Conservation (phyloP, 1,139 yeast species). For the Suhomyces maxii region DNA sequence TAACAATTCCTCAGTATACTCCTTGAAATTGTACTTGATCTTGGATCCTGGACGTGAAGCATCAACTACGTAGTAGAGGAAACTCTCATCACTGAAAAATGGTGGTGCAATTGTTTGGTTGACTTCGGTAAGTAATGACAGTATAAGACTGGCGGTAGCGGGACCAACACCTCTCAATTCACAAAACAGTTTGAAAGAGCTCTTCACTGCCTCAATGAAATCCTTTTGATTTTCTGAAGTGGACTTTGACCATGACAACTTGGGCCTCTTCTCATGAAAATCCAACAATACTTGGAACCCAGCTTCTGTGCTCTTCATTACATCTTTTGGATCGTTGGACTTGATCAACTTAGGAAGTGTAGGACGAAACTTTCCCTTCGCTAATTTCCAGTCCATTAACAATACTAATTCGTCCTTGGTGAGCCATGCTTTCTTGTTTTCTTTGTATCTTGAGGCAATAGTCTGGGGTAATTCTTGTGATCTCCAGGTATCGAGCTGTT, state of each 20-base stretch:
- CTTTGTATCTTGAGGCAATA: constrained; percentile 20
- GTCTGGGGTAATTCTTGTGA: constrained; percentile 25
- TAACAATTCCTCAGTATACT: constrained; percentile 38
- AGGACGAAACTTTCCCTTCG: constrained; percentile 50
- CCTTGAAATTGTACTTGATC: constrained; percentile 44
- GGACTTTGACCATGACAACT: constrained; percentile 12
- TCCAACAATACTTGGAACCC: constrained; percentile 31
- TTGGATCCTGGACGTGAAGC: constrained; percentile 29
- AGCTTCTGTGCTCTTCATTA: constrained; percentile 26
- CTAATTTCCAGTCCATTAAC: constrained; percentile 52
- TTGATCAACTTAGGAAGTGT: constrained; percentile 42
- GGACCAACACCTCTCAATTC: constrained; percentile 51
- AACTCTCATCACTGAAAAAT: constrained; percentile 51
- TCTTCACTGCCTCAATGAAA: constrained; percentile 22
- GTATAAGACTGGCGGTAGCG: constrained; percentile 48
- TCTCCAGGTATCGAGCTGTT: constrained; percentile 41
- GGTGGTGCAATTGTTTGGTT: constrained; percentile 36
- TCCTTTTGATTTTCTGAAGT: constrained; percentile 2
- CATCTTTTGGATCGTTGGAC: constrained; percentile 32
- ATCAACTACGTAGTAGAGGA: constrained; percentile 35
- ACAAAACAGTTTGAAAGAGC: constrained; percentile 30
- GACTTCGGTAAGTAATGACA: constrained; percentile 32
- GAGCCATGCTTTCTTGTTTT: constrained; percentile 27
- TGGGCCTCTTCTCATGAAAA: constrained; percentile 7
- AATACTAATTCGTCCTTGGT: constrained; percentile 38